Evolutionary conservation across 2,329 filamentous ascomycete genomes (phyloP).

Genomic region (Botrytis galanthina): DNA sequence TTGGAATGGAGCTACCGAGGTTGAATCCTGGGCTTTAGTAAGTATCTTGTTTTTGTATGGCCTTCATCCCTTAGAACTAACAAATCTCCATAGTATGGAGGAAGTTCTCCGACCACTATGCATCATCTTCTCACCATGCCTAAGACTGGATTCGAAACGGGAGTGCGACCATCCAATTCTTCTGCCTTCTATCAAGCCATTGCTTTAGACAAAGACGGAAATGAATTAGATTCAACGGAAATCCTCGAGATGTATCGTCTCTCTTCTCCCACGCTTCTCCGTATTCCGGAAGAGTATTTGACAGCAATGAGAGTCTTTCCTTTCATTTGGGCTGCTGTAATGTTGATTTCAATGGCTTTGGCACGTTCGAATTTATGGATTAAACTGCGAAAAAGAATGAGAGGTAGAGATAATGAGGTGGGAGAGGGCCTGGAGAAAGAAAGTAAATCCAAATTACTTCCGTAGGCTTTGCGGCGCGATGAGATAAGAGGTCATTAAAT

Average conservation of each 20-base stretch:
- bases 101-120: background rate
- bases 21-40: conserved; percentile 28
- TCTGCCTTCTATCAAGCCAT: conserved; percentile 10
- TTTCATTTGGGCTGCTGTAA: background rate
- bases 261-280: background rate
- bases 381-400: background rate
- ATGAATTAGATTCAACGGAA: background rate
- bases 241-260: conserved; percentile 10
- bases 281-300: background rate
- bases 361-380: background rate
- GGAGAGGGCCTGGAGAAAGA: background rate
- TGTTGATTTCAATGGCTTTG: background rate
- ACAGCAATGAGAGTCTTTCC: background rate
- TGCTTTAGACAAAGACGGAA: background rate
- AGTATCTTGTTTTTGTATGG: background rate
- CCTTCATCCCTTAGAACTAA: background rate
- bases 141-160: conserved; percentile 1
- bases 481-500: background rate
- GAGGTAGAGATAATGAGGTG: background rate
- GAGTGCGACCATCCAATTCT: background rate
- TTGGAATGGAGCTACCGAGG: conserved; percentile 40
- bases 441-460: conserved; percentile 4
- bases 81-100: background rate
- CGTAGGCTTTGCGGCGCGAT: background rate
- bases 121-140: background rate